Evolutionary conservation across 2,329 filamentous ascomycete genomes (phyloP).

Genomic region (Hypoxylon sp.): DNA sequence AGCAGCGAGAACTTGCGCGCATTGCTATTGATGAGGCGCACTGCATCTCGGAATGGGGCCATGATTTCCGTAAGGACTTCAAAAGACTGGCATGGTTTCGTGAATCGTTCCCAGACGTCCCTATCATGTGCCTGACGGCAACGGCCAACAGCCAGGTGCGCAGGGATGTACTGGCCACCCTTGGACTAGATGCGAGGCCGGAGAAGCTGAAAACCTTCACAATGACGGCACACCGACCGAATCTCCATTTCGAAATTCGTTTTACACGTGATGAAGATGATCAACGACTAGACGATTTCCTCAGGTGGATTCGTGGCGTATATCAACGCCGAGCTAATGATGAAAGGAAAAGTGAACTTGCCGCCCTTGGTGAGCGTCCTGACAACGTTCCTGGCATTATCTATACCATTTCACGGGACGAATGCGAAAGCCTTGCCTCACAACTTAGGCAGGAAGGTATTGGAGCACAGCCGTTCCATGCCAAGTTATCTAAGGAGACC

Average conservation of each 20-base stretch:
- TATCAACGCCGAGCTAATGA: conserved; percentile 76
- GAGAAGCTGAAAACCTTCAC: conserved; percentile 80
- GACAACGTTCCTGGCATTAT: conserved; percentile 83
- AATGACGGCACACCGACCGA: conserved; percentile 86
- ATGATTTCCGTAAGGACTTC: conserved; percentile 96
- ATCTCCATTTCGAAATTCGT: conserved; percentile 91
- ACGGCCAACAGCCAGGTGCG: conserved; percentile 88
- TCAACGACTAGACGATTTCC: conserved; percentile 79
- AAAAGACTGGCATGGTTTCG: conserved; percentile 90
- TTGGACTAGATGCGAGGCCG: conserved; percentile 74
- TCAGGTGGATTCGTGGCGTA: conserved; percentile 81
- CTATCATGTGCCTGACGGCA: conserved; percentile 92
- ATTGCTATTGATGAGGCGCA: conserved; percentile 96
- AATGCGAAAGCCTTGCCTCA: conserved; percentile 79
- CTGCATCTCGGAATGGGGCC: conserved; percentile 98
- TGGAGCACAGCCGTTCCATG: conserved; percentile 81
- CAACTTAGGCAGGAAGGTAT: conserved; percentile 78
- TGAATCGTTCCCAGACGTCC: conserved; percentile 83
- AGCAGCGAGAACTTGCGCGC: conserved; percentile 86
- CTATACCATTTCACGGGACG: conserved; percentile 81
- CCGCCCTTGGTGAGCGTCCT: conserved; percentile 66
- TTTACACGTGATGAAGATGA: conserved; percentile 85
- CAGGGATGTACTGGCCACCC: conserved; percentile 83
- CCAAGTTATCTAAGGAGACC: conserved; percentile 75
- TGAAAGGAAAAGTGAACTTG: conserved; percentile 72